These are phyloP conservation scores for Epichloe festucae DNA, from an alignment of 2,329 filamentous ascomycete species.

Conservation along the genomic window DNA sequence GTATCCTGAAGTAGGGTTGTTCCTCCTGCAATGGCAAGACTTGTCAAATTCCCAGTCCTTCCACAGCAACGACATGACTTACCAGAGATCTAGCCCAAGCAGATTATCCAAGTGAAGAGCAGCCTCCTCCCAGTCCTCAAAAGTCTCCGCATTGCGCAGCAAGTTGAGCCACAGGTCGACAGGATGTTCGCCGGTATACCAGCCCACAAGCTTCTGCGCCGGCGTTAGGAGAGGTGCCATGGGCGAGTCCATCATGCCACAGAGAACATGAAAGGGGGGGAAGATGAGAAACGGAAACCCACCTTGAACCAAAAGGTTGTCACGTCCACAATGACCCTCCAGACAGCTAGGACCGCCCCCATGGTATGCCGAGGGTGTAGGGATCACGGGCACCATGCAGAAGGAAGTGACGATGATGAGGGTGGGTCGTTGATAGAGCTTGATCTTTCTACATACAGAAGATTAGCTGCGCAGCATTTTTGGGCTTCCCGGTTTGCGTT, in stretches of 20 bases:
- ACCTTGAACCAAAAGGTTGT: constrained; percentile 50
- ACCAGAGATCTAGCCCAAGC: constrained; percentile 73
- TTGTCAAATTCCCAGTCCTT: background rate
- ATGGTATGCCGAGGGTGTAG: constrained; percentile 24
- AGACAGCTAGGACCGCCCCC: constrained; percentile 34
- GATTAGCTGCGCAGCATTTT: background rate
- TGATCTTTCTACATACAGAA: background rate
- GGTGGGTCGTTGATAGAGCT: background rate
- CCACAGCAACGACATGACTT: constrained; percentile 10
- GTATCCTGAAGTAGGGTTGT: constrained; percentile 64
- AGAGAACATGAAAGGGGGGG: background rate
- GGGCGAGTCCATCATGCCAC: constrained; percentile 8
- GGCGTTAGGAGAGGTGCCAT: constrained; percentile 11
- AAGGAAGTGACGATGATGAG: background rate
- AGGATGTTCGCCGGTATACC: constrained; percentile 53
- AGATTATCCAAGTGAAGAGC: constrained; percentile 72
- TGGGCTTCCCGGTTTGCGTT: background rate
- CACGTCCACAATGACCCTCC: constrained; percentile 48
- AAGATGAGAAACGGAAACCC: constrained; percentile 12
- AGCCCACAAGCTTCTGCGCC: constrained; percentile 50
- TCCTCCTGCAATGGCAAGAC: constrained; percentile 44
- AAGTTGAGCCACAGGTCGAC: constrained; percentile 52
- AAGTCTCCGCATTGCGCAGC: constrained; percentile 53
- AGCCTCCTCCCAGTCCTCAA: constrained; percentile 79
- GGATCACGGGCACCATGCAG: constrained; percentile 15